These are phyloP conservation scores for Esteya vermicola DNA, from an alignment of 2,329 filamentous ascomycete genomes.

Conservation along the genomic window DNA sequence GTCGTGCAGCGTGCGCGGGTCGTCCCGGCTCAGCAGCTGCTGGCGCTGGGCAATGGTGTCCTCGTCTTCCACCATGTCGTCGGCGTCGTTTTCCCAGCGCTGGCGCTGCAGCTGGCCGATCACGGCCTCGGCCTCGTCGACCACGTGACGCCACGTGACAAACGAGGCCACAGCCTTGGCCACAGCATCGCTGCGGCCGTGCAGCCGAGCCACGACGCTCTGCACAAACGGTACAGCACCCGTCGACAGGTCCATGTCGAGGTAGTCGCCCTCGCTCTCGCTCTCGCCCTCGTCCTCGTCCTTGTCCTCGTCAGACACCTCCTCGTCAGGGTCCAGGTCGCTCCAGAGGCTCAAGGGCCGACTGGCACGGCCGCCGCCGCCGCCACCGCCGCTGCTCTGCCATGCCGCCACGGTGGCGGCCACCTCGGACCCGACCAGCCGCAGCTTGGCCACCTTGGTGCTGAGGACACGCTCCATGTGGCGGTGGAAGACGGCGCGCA, in stretches of 20 bases:
- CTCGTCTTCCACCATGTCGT: slow-evolving; percentile 59
- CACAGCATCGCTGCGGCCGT: slow-evolving; percentile 58
- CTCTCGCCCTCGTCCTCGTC: neutral
- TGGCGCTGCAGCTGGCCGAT: slow-evolving; percentile 52
- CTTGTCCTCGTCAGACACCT: too few species aligned
- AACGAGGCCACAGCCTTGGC: slow-evolving; percentile 49
- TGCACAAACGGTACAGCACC: slow-evolving; percentile 57
- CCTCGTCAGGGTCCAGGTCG: neutral
- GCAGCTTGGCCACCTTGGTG: slow-evolving; percentile 47
- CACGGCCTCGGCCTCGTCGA: slow-evolving; percentile 50
- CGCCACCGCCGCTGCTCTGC: slow-evolving; percentile 36
- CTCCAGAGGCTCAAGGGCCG: slow-evolving; percentile 10
- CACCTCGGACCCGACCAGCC: slow-evolving; percentile 50
- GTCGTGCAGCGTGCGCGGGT: slow-evolving; percentile 22
- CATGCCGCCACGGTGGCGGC: slow-evolving; percentile 46
- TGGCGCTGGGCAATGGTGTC: slow-evolving; percentile 53
- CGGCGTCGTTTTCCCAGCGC: slow-evolving; percentile 60
- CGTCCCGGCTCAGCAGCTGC: slow-evolving; percentile 51
- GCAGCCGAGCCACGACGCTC: slow-evolving; percentile 51
- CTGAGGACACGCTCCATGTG: slow-evolving; percentile 52
- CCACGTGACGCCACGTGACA: slow-evolving; percentile 56
- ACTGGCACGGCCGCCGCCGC: slow-evolving; percentile 31
- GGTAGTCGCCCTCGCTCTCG: slow-evolving; percentile 13
- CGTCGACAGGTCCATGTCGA: slow-evolving; percentile 49
- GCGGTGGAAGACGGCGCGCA: slow-evolving; percentile 55